Evolutionary conservation across 164 flowering plant species (phyloP), one percentile per base, ranked within the genome.

Genomic region (Berberis thunbergii): DNA sequence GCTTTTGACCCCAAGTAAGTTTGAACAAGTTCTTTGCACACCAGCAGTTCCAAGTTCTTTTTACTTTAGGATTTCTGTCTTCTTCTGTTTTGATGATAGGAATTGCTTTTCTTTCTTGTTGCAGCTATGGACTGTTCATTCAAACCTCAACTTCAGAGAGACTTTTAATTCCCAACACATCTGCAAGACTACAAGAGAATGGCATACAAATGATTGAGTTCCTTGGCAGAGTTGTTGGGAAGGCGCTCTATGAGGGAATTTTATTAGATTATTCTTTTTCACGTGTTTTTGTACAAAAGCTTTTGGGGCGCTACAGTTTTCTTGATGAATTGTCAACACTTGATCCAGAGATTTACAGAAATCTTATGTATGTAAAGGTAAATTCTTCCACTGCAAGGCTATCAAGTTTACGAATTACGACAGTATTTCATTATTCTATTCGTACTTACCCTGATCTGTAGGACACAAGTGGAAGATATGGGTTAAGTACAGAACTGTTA

Each of bases 241-340:
- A 95, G 82, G 97, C 97, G 58, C 92, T 95, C n/a, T 95, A 95
- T 76, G 99, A 95, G 83, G 99, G 97, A 71, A 87, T 95, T 55
- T 77, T 95, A 44, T 82, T 95, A 38, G 97, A 95, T 71, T 91
- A 91, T 75, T 87, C 87, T n/a, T 95, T 95, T 79, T 89, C 99
- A 41, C 99, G 76, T 78, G 92, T 91, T 63, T 95, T 95, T 77
- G 86, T 95, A 7, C 99, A 85, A 77, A 95, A 95, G 86, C 79
- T 95, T 57, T 81, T 95, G 66, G 97, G 99, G 49, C 96, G 97
- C n/a, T 91, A 91, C 78, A 84, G 97, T 83, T 95, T 95, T 81
- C 78, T 95, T 70, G 99, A 95, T 84, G 99, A 95, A 65, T 79
- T 95, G 62, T 95, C 99, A 64, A 78, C 91, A 38, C 86, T 95